These are phyloP conservation scores for Baorangia bicolor DNA, from an alignment of 768 basidiomycete genomes.

Conservation along the genomic window DNA sequence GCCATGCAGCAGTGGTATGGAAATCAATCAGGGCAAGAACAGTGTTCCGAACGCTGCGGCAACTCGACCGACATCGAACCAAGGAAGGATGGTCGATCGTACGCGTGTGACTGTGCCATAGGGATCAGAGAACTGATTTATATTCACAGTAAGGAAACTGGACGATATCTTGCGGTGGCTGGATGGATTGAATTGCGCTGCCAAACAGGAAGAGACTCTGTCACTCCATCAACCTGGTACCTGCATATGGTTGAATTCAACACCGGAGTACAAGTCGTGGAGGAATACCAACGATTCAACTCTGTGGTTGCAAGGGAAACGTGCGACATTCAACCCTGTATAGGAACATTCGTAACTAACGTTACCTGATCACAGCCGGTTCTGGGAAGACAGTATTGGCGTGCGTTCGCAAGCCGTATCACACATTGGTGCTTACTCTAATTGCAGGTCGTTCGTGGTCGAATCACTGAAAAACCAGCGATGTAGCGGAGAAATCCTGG, in stretches of 20 bases:
- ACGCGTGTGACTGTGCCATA: not conserved
- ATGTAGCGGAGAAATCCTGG: not conserved
- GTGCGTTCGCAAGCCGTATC: constrained; percentile 1
- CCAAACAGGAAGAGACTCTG: constrained; percentile 10
- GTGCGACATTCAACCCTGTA: not conserved
- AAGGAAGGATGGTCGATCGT: not conserved
- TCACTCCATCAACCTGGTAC: constrained; percentile 12
- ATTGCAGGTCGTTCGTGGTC: constrained; percentile 4
- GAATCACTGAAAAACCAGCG: not conserved
- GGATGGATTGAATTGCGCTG: constrained; percentile 9
- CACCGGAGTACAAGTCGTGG: constrained; percentile 7
- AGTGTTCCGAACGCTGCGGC: too few species aligned
- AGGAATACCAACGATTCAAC: not conserved
- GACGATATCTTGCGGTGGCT: constrained; percentile 11
- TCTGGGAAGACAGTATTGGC: constrained; percentile 18
- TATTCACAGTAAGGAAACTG: constrained; percentile 1
- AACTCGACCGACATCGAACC: not conserved
- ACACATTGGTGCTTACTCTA: not conserved
- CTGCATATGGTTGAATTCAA: constrained; percentile 8
- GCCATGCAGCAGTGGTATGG: not conserved
- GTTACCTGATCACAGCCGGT: constrained; percentile 5
- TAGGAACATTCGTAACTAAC: not conserved
- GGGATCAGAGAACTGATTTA: not conserved
- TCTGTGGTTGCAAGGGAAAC: constrained; percentile 20
- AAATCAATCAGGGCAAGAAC: not conserved